A percentile compares a stretch with the other conserved stretches of the same genome.
phyloP scores from a whole-genome alignment of 257 asterid genomes.

The Solanum tacnaense region DNA sequence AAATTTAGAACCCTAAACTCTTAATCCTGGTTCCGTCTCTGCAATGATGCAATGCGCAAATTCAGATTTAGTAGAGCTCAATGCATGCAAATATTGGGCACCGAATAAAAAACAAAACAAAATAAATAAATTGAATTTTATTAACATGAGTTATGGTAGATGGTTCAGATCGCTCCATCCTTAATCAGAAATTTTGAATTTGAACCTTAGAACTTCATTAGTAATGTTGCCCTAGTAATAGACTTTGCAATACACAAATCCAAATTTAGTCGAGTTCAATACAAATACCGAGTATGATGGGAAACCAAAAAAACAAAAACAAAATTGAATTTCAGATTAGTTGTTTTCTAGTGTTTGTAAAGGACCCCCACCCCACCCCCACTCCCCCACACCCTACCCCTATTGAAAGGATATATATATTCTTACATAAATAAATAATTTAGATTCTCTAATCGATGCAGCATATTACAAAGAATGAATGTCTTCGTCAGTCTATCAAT shows the following conservation, averaged over 20 bases:
- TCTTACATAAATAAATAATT: not conserved
- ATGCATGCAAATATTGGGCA: accelerated
- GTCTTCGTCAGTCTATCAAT: constrained; percentile 21
- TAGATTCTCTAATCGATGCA: constrained; percentile 12
- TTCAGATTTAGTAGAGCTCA: not conserved
- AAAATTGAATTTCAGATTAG: constrained; percentile 7
- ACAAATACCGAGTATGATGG: accelerated
- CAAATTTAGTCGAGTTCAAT: not conserved
- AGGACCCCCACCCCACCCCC: not conserved
- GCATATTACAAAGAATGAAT: constrained; percentile 21
- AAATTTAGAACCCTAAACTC: too few relatives aligned
- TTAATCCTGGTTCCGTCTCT: too few relatives aligned
- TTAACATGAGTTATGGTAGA: accelerated
- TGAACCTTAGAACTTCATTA: accelerated
- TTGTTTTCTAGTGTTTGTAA: constrained; percentile 27
- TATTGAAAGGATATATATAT: not conserved
- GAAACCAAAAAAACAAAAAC: not conserved
- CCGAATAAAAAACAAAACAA: not conserved
- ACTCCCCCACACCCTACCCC: not conserved
- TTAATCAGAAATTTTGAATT: accelerated
- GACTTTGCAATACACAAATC: accelerated
- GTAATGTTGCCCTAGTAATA: not conserved
- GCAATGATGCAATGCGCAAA: not conserved
- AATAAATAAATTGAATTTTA: not conserved
- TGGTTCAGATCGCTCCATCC: accelerated